These are phyloP conservation scores for Alternaria solani DNA, from an alignment of 2,329 filamentous ascomycete genomes.

Conservation along the genomic window DNA sequence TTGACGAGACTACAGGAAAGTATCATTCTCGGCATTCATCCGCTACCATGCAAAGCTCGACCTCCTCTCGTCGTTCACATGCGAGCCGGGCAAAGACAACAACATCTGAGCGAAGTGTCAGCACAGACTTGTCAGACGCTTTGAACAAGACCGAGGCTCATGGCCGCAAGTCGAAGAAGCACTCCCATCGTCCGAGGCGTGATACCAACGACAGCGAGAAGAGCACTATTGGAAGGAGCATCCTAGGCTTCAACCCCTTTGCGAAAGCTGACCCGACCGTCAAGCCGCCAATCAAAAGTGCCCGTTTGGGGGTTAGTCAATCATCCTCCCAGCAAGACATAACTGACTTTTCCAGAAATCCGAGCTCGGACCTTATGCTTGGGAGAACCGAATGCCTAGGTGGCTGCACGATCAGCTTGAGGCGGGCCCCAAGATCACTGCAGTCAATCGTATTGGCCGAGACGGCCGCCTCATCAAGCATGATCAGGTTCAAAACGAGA, in stretches of 20 bases:
- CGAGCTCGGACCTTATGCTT: constrained; percentile 59
- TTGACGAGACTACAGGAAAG: constrained; percentile 43
- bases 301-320: constrained; percentile 47
- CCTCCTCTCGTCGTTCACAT: constrained; percentile 20
- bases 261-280: constrained; percentile 34
- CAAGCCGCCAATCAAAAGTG: constrained; percentile 41
- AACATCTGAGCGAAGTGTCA: constrained; percentile 34
- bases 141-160: constrained; percentile 25
- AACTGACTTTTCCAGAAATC: constrained; percentile 45
- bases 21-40: constrained; percentile 46
- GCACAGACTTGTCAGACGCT: constrained; percentile 28
- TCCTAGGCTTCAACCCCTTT: constrained; percentile 47
- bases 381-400: constrained; percentile 56
- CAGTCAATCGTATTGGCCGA: constrained; percentile 52
- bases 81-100: constrained; percentile 28
- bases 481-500: constrained; percentile 55
- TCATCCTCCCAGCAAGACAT: constrained; percentile 8
- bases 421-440: constrained; percentile 50
- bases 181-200: constrained; percentile 32
- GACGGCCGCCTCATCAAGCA: constrained; percentile 54
- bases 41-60: constrained; percentile 41
- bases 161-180: constrained; percentile 36
- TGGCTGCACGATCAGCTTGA: constrained; percentile 54
- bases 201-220: constrained; percentile 44
- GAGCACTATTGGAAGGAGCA: constrained; percentile 47